Base-by-base conservation (phyloP, 2,329 filamentous ascomycete genomes). In the Colletotrichum cuscutae region DNA sequence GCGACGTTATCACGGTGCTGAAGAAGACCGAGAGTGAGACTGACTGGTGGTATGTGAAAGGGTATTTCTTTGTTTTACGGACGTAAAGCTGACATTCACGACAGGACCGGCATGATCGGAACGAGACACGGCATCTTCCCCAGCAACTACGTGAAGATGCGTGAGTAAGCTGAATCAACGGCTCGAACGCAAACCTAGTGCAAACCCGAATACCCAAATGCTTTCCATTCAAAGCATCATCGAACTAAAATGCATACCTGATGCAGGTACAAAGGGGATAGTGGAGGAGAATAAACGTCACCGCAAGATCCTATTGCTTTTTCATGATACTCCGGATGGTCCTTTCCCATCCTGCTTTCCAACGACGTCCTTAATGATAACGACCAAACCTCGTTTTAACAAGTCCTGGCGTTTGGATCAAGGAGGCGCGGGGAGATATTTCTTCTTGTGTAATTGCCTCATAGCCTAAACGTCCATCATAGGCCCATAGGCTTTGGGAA, bases 11-110 rank as follows among this genome's bases (percentile, higher is more conserved):
- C 76, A 98, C 95, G 1, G 95, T 99, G 71, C 82, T 97, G 70
- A 98, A 99, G 86, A 93, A 94, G 83, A 98, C 96, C 5, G 94
- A 98, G 5, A 98, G 93, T 77, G 93, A 94, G 71, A 95, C 95
- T 70, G 96, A 98, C 82, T 98, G 96, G 96, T 98, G 96, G 91
- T 93, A 87, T 77, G 90, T 89, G 71, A 59, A 6, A 12, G n/a
- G n/a, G 3, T 37, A 2, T 28, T 19, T 57, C 24, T 13, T 52
- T 6, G 7, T 19, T 61, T 58, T 30, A 3, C 42, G 37, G 32
- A 26, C 6, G 7, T 68, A 24, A 65, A 58, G 13, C 42, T 67
- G 30, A 57, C 32, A 57, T 49, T 22, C 6, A 28, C 30, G 15
- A 19, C 76, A 93, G 91, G 97, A 98, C 96, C 22, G 97, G 97